Evolutionary conservation across 208 protist species (phyloP).

Genomic region (Wallacemonas sp.): DNA sequence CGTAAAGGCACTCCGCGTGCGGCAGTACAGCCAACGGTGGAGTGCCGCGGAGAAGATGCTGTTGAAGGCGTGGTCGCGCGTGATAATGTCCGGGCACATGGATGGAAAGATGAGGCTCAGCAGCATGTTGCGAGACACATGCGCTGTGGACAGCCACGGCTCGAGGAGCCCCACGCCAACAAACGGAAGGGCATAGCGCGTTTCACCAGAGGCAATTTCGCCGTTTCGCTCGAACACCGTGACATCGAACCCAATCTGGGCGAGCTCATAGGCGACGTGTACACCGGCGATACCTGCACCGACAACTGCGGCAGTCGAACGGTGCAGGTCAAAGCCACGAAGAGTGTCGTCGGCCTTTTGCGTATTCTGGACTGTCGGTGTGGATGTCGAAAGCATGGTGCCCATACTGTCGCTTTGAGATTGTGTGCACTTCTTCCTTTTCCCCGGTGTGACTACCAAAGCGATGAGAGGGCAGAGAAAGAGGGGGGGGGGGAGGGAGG

Average conservation of each 20-base stretch:
- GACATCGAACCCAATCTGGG: slow-evolving; percentile 76
- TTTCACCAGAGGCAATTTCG: slow-evolving; percentile 47
- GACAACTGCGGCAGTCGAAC: slow-evolving; percentile 74
- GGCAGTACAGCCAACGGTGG: slow-evolving; percentile 72
- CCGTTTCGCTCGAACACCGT: slow-evolving; percentile 72
- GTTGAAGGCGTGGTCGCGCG: slow-evolving; percentile 55
- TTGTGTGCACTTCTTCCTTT: not conserved
- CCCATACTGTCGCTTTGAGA: not conserved
- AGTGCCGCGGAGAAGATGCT: slow-evolving; percentile 55
- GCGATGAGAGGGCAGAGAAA: slow-evolving; percentile 1
- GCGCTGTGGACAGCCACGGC: slow-evolving; percentile 43
- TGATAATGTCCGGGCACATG: slow-evolving; percentile 53
- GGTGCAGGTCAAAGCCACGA: slow-evolving; percentile 37
- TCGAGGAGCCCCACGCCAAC: slow-evolving; percentile 75
- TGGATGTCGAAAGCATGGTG: not conserved
- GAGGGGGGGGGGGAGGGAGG: not conserved
- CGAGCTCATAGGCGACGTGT: slow-evolving; percentile 86
- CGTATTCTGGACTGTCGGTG: not conserved
- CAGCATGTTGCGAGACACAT: slow-evolving; percentile 42
- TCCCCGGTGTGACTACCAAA: not conserved
- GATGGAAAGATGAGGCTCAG: slow-evolving; percentile 39
- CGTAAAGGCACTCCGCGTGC: slow-evolving; percentile 39
- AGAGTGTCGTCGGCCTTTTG: slow-evolving; percentile 21
- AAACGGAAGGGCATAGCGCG: slow-evolving; percentile 64
- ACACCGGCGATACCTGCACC: slow-evolving; percentile 84